A percentile compares a stretch with the other conserved stretches of the same genome.
These are phyloP conservation scores for Noccaea bulbosa DNA, from an alignment of 345 rosid genomes.

Conservation along the genomic window DNA sequence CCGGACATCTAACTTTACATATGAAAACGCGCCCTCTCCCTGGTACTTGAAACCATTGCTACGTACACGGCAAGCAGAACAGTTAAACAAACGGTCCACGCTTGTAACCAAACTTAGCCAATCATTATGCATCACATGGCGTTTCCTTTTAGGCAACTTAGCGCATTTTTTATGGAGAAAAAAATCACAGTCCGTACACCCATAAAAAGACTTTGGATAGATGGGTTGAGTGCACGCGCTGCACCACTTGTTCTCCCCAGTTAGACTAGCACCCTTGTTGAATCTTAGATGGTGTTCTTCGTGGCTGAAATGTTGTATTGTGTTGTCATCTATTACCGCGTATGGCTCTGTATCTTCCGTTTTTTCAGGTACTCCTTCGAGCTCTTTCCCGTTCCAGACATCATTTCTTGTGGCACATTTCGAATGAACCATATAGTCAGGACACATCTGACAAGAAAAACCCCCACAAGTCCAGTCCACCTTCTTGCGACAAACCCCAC, in stretches of 20 bases:
- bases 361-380: too few relatives aligned
- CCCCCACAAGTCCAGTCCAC: neutral
- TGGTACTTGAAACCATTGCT: neutral
- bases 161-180: neutral
- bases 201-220: neutral
- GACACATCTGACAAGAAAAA: neutral
- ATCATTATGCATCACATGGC: neutral
- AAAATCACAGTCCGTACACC: too few relatives aligned
- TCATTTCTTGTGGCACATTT: neutral
- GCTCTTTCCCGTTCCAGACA: slow-evolving; percentile 5
- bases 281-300: neutral
- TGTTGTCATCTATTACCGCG: too few relatives aligned
- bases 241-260: neutral
- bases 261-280: too few relatives aligned
- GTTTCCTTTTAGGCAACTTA: neutral
- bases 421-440: neutral
- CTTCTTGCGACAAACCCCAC: neutral
- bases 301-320: slow-evolving; percentile 9
- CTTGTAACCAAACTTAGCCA: neutral
- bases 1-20: neutral
- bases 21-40: neutral
- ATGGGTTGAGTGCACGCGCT: neutral
- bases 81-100: neutral
- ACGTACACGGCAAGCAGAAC: neutral
- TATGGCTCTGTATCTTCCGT: too few relatives aligned